These are phyloP conservation scores for Colletotrichum coccodes DNA, from an alignment of 2,329 filamentous ascomycete genomes.

Conservation along the genomic window DNA sequence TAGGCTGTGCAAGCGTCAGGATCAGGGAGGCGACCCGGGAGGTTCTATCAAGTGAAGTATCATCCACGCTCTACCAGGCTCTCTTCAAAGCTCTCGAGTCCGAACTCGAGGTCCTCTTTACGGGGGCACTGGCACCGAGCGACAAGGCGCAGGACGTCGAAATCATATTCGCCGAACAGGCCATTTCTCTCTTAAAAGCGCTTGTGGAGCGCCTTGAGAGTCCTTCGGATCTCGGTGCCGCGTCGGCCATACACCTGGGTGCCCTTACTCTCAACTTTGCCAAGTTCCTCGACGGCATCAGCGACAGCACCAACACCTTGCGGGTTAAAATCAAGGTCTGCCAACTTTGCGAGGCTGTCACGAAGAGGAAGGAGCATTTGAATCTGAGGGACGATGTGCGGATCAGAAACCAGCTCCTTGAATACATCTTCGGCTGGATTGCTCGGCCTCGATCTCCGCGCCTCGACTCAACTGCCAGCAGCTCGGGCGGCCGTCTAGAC, in stretches of 20 bases:
- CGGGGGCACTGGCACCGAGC: constrained; percentile 61
- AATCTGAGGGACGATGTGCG: constrained; percentile 76
- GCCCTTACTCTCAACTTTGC: constrained; percentile 73
- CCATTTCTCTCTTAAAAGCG: constrained; percentile 69
- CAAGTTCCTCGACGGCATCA: constrained; percentile 70
- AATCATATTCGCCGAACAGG: constrained; percentile 74
- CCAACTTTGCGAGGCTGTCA: constrained; percentile 73
- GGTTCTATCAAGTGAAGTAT: constrained; percentile 72
- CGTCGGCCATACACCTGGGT: constrained; percentile 72
- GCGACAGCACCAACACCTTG: constrained; percentile 65
- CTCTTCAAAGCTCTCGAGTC: constrained; percentile 73
- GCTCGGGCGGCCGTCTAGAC: constrained; percentile 59
- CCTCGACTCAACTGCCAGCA: constrained; percentile 49
- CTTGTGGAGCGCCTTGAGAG: constrained; percentile 73
- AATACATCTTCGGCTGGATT: constrained; percentile 77
- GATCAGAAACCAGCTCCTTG: constrained; percentile 74
- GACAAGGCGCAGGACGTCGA: constrained; percentile 67
- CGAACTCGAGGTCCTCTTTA: constrained; percentile 72
- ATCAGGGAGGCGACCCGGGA: constrained; percentile 75
- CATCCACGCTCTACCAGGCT: constrained; percentile 68
- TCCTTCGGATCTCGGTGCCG: constrained; percentile 69
- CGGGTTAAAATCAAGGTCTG: constrained; percentile 77
- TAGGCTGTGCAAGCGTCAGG: constrained; percentile 71
- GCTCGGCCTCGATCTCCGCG: constrained; percentile 66
- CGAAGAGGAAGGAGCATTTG: constrained; percentile 73